phyloP scores from a whole-genome alignment of 164 flowering plant species.

The Dillenia turbinata region DNA sequence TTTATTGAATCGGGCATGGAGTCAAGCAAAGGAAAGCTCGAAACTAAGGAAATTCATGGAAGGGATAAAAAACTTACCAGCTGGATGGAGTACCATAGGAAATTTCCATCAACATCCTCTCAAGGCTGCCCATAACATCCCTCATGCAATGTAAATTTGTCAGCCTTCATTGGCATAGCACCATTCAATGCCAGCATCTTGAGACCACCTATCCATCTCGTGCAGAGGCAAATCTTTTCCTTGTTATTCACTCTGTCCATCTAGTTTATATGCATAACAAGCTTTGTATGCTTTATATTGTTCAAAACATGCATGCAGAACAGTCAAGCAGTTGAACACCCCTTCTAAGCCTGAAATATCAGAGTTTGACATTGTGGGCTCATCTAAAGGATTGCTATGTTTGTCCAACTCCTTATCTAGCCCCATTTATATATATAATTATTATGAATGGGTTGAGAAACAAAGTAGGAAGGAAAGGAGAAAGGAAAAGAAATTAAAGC shows the following conservation, averaged over 20 bases:
- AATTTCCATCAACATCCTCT: conserved; percentile 9
- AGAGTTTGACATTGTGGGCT: conserved; percentile 13
- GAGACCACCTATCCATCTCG: conserved; percentile 2
- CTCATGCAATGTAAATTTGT: conserved; percentile 8
- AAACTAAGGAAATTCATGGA: neutral
- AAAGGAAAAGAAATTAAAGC: too few species aligned
- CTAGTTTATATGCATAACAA: neutral
- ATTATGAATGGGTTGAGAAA: too few species aligned
- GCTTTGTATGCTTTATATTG: conserved; percentile 1
- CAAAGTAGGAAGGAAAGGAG: too few species aligned
- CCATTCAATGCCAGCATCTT: conserved; percentile 5
- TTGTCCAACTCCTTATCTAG: neutral
- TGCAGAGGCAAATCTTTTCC: conserved; percentile 2
- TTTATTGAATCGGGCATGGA: neutral
- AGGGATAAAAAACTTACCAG: neutral
- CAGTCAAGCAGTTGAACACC: neutral
- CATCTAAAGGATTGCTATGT: conserved; percentile 21
- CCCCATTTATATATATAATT: conserved; percentile 2
- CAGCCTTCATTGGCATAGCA: conserved; percentile 8
- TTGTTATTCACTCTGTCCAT: conserved; percentile 5
- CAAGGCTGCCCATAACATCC: conserved; percentile 12
- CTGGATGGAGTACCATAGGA: conserved; percentile 12
- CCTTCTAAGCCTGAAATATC: neutral
- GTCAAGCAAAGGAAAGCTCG: neutral
- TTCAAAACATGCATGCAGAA: neutral